Base-by-base conservation (phyloP, 2,329 filamentous ascomycete species). In the Leptographium flavum region DNA sequence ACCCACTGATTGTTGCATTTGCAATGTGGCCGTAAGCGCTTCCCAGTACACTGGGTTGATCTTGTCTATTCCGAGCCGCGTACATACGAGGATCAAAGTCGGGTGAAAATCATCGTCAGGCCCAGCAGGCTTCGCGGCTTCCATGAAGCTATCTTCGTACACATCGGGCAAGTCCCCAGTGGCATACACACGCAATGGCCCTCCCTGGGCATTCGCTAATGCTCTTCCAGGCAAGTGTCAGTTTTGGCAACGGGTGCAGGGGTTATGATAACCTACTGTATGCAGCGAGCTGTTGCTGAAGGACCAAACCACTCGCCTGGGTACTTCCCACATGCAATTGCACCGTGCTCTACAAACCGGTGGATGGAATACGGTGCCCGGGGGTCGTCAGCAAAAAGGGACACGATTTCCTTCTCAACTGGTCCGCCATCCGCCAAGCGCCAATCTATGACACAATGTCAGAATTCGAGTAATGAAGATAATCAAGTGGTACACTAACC, bases 291-390 rank as follows among this genome's bases (percentile, higher is more conserved):
- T 10, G 92, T 93, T 7, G 92, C 92, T 17, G 87, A 95, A n/a
- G 92, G 92, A 0, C 92, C 92, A 63, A 98, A 98, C 92, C 92
- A 98, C 63, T 96, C 87, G 32, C 92, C 92, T 0, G 92, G 92
- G 57, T 93, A 85, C 63, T 94, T 96, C 4, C 87, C 88, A 61
- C 92, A 98, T 3, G 83, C 81, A 31, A 74, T 71, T 22, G 87
- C 87, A 17, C 92, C 92, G 55, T 94, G 83, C 44, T 81, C 72
- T 31, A 98, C 92, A 57, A 98, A 98, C 50, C 81, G 85, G 57
- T 98, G 92, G 54, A 98, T 87, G 1, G 90, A 96, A 59, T 94
- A 96, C 1, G 87, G 86, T 4, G 92, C 87, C 52, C 72, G 73
- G 3, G 85, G 78, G 50, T 90, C 81, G 56, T 98, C 92, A 22